phyloP scores from a whole-genome alignment of 2,329 filamentous ascomycete species.

The Elsinoe batatas region DNA sequence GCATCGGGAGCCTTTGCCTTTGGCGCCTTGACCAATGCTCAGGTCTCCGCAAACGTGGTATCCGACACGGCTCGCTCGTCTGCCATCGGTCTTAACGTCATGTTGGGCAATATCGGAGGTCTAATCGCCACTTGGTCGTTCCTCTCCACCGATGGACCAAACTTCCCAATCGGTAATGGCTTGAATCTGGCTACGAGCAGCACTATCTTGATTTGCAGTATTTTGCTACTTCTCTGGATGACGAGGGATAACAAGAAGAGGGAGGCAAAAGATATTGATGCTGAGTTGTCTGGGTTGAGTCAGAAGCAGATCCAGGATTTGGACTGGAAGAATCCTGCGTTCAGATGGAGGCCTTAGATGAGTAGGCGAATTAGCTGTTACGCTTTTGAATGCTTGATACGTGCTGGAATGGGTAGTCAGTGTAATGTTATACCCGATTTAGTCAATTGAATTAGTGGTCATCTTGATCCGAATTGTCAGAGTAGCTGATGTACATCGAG shows the following conservation, averaged over 20 bases:
- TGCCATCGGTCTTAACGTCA: slow-evolving; percentile 58
- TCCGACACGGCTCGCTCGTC: slow-evolving; percentile 59
- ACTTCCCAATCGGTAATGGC: slow-evolving; percentile 63
- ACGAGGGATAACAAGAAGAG: slow-evolving; percentile 51
- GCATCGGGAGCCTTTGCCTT: slow-evolving; percentile 53
- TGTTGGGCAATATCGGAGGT: slow-evolving; percentile 59
- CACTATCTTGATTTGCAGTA: slow-evolving; percentile 44
- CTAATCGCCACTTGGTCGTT: slow-evolving; percentile 58
- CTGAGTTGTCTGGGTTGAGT: slow-evolving; percentile 45
- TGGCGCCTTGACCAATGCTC: slow-evolving; percentile 56
- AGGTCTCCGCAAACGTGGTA: slow-evolving; percentile 60
- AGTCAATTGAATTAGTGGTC: too few relatives aligned
- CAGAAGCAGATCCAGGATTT: slow-evolving; percentile 48
- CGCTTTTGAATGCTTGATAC: too few relatives aligned
- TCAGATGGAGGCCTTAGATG: slow-evolving; percentile 46
- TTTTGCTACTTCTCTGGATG: slow-evolving; percentile 50
- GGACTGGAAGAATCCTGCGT: slow-evolving; percentile 58
- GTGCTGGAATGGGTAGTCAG: too few relatives aligned
- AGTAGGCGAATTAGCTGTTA: too few relatives aligned
- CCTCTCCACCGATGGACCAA: slow-evolving; percentile 51
- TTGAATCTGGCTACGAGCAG: slow-evolving; percentile 56
- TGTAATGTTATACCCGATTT: too few relatives aligned
- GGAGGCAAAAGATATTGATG: slow-evolving; percentile 45
- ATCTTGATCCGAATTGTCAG: not conserved
- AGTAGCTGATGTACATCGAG: not conserved